phyloP scores from a whole-genome alignment of 1,139 yeast species.

The Scheffersomyces segobiensis region DNA sequence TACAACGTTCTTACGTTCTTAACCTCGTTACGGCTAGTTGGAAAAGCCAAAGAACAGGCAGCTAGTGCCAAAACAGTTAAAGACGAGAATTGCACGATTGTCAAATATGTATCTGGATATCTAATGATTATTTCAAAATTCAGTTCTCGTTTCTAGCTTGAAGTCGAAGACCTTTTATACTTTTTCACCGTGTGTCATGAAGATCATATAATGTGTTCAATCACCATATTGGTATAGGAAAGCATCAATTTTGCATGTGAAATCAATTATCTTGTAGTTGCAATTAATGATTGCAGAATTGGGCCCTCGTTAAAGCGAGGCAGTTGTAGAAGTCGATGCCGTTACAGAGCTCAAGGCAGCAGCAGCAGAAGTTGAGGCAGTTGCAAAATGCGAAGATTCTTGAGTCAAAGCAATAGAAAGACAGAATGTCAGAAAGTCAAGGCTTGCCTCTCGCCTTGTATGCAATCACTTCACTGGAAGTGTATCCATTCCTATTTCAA shows the following conservation, averaged over 20 bases:
- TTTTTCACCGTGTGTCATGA: not conserved
- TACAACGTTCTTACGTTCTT: not conserved
- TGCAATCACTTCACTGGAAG: not conserved
- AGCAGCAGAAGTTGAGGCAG: not conserved
- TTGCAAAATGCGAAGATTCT: not conserved
- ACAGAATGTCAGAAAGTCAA: too few species aligned
- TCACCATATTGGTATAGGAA: not conserved
- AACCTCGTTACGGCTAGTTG: not conserved
- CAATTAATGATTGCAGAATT: not conserved
- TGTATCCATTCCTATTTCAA: not conserved
- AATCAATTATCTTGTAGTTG: not conserved
- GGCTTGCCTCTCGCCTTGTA: not conserved
- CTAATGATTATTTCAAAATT: not conserved
- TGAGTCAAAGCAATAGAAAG: not conserved
- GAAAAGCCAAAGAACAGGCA: not conserved
- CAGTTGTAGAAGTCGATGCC: not conserved
- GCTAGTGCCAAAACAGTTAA: not conserved
- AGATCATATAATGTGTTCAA: too few species aligned
- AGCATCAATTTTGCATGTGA: not conserved
- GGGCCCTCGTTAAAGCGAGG: not conserved
- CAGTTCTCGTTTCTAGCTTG: not conserved
- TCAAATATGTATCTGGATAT: not conserved
- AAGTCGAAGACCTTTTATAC: not conserved
- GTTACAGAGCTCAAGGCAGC: not conserved
- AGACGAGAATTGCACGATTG: not conserved